phyloP scores from a whole-genome alignment of 108 stramenopile genomes.

The Skeletonema marinoi region DNA sequence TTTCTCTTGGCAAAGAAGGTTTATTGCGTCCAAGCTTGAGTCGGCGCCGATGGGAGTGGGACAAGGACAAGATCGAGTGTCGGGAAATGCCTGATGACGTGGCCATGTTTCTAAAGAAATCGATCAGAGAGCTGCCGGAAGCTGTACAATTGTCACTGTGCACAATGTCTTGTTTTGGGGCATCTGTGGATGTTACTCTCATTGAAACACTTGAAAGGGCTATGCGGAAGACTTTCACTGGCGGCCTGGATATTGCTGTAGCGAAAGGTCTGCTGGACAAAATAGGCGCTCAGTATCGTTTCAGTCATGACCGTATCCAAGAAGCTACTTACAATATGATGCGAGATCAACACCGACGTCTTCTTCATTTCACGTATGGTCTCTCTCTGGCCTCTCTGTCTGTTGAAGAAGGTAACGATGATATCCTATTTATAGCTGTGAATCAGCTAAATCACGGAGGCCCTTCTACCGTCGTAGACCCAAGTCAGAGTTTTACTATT shows the following conservation, averaged over 20 bases:
- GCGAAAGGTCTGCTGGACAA: constrained; percentile 9
- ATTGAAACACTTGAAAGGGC: not conserved
- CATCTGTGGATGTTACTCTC: not conserved
- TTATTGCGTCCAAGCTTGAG: constrained; percentile 6
- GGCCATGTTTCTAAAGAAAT: constrained; percentile 2
- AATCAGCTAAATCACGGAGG: constrained; percentile 7
- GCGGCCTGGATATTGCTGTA: not conserved
- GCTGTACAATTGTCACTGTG: constrained; percentile 6
- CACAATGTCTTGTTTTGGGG: constrained; percentile 5
- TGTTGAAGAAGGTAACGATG: not conserved
- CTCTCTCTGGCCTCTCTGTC: not conserved
- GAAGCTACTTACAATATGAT: not conserved
- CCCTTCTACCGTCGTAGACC: not conserved
- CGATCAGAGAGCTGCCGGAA: not conserved
- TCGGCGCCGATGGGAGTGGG: constrained; percentile 12
- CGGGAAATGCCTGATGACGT: constrained; percentile 10
- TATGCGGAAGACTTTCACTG: not conserved
- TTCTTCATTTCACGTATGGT: constrained; percentile 15
- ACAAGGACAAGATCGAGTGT: constrained; percentile 10
- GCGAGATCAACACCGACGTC: not conserved
- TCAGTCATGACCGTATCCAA: constrained; percentile 8
- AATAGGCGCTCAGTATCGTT: not conserved
- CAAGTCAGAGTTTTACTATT: not conserved
- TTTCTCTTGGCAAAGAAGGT: constrained; percentile 7
- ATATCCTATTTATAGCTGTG: not conserved